phyloP scores from a whole-genome alignment of 768 basidiomycete genomes.

The Phylloporus sp. region DNA sequence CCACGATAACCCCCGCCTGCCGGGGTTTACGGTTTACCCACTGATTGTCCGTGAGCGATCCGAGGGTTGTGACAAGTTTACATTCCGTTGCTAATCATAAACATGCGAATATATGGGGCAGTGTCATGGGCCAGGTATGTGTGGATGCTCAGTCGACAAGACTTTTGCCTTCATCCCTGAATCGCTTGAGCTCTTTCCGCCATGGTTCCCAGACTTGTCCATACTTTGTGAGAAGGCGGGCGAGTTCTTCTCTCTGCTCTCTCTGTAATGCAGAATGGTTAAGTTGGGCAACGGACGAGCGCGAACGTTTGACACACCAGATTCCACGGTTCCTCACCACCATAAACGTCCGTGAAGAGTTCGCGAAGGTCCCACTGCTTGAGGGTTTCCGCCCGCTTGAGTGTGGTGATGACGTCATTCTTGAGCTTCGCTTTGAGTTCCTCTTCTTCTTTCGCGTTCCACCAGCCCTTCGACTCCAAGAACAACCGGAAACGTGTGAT shows the following conservation, averaged over 20 bases:
- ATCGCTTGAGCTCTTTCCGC: slow-evolving; percentile 71
- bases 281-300: neutral
- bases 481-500: slow-evolving; percentile 79
- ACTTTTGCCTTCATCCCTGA: slow-evolving; percentile 67
- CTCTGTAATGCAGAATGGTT: slow-evolving; percentile 40
- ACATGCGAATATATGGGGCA: no score
- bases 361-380: slow-evolving; percentile 68
- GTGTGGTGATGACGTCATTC: slow-evolving; percentile 70
- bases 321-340: slow-evolving; percentile 79
- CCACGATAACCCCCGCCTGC: no score
- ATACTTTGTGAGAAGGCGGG: slow-evolving; percentile 73
- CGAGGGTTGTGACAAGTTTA: no score
- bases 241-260: slow-evolving; percentile 81
- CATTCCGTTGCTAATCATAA: no score
- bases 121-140: slow-evolving; percentile 1
- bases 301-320: slow-evolving; percentile 48
- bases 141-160: slow-evolving; percentile 31
- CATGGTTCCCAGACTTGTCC: slow-evolving; percentile 85
- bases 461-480: slow-evolving; percentile 82
- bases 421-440: slow-evolving; percentile 63
- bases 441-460: slow-evolving; percentile 71
- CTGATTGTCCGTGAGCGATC: no score
- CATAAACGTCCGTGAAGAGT: slow-evolving; percentile 85
- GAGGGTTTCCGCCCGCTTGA: slow-evolving; percentile 69
- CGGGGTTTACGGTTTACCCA: no score